Percentiles rank a stretch among this genome's conserved stretches.
Conservation (phyloP, 352 stramenopile species). For the Peronospora belbahrii region DNA sequence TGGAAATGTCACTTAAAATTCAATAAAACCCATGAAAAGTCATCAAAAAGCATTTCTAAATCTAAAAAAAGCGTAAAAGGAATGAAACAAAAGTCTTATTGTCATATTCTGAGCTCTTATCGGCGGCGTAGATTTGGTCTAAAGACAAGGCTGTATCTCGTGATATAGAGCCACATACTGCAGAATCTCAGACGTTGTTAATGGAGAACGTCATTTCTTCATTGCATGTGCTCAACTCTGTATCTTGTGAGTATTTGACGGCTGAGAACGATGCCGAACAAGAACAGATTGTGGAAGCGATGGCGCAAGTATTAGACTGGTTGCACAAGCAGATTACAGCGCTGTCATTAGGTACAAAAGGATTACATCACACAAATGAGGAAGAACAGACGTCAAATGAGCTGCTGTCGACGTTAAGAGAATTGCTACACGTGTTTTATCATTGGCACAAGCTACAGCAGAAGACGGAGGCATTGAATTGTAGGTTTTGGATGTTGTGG, state of each 20-base stretch:
- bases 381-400: slow-evolving; percentile 1
- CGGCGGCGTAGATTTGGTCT: not conserved
- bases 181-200: not conserved
- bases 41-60: not conserved
- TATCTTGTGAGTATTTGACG: slow-evolving; percentile 1
- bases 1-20: no score
- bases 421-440: slow-evolving; percentile 13
- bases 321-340: slow-evolving; percentile 11
- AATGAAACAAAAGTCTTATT: no score
- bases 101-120: no score
- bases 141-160: not conserved
- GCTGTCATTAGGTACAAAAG: not conserved
- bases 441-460: slow-evolving; percentile 24
- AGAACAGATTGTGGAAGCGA: slow-evolving; percentile 1
- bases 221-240: slow-evolving; percentile 8
- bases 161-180: no score
- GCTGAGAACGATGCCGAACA: slow-evolving; percentile 5
- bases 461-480: slow-evolving; percentile 4
- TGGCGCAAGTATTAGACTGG: slow-evolving; percentile 11
- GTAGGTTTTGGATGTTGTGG: slow-evolving; percentile 27
- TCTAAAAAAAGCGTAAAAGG: not conserved
- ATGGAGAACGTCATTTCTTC: slow-evolving; percentile 8
- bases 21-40: not conserved
- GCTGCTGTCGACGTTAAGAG: not conserved
- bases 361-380: not conserved